Base-by-base conservation (phyloP, 1,139 yeast genomes). In the Meyerozyma elateridarum region DNA sequence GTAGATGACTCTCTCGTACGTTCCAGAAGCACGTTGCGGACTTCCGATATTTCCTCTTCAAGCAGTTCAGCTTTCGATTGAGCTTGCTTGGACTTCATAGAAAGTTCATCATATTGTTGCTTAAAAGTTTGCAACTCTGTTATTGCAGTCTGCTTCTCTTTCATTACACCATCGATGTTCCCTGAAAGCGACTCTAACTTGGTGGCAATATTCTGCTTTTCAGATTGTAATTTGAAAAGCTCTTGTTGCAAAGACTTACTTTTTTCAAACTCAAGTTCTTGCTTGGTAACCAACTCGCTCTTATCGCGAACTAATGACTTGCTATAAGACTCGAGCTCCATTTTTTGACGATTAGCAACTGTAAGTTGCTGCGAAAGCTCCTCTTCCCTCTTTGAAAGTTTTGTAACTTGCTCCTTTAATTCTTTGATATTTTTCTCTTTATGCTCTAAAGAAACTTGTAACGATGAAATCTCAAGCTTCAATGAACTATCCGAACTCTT, bases 41-140 rank as follows among this genome's bases (percentile, higher is more conserved):
- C 66, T 37, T 89, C 97, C 7, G 73, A 64, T 11, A 89, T 57
- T 47, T 89, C 96, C 37, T 87, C 95, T 44, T 85, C 89, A 31
- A 89, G 56, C 3, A 77, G 71, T 37, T 85, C 91, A 18, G 75
- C 64, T 40, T 75, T 70, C 34, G 66, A 64, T 20, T 69, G 67
- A 4, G 79, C 64, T 45, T 89, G 97, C 40, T 74, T 74, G 20
- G 80, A 59, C 34, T 82, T 76, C 72, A 82, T 73, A 5, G 68
- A 56, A 32, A 87, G 57, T 49, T 89, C 97, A 30, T 88, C 95
- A 36, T 80, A 75, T 52, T 88, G 94, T 41, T 79, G 79, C 44
- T 74, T 79, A 37, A 77, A 58, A 1, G 74, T 49, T 38, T 78
- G 85, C 11, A 74, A 65, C 38, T 79, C 79, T 21, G 74, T 76